phyloP scores from a whole-genome alignment of 139 green algal genomes.

The Yamagishiella unicocca region DNA sequence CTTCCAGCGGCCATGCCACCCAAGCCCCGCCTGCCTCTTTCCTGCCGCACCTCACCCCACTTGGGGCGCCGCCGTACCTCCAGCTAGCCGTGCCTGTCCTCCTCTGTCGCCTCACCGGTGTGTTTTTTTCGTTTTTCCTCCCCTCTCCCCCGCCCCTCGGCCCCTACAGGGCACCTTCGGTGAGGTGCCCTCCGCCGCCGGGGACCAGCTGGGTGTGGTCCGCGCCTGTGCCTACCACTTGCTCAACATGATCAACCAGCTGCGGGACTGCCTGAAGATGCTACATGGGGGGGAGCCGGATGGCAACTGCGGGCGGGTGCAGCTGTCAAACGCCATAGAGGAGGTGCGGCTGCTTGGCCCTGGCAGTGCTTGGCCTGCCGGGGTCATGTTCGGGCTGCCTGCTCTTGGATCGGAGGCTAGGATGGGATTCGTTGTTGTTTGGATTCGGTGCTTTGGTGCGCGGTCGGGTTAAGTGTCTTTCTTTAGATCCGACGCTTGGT shows the following conservation, averaged over 20 bases:
- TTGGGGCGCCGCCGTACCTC: no score
- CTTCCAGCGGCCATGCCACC: no score
- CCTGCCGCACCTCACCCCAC: no score
- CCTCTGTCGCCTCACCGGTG: neutral
- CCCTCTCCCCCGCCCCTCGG: neutral
- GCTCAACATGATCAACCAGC: slow-evolving; percentile 68
- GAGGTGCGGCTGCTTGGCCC: slow-evolving; percentile 39
- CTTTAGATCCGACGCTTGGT: no score
- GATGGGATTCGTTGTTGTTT: no score
- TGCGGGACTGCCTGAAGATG: slow-evolving; percentile 45
- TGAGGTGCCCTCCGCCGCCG: slow-evolving; percentile 46
- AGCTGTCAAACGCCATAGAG: slow-evolving; percentile 44
- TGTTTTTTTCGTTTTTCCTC: neutral
- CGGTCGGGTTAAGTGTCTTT: no score
- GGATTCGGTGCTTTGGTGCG: no score
- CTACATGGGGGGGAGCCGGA: slow-evolving; percentile 46
- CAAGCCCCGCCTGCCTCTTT: no score
- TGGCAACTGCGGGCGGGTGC: neutral
- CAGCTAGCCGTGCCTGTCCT: no score
- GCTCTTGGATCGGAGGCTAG: no score
- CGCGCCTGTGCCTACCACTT: slow-evolving; percentile 59
- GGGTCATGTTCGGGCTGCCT: no score
- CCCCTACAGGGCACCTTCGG: slow-evolving; percentile 51
- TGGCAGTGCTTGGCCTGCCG: neutral
- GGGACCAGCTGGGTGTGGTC: slow-evolving; percentile 59